Base-by-base conservation (phyloP, 1,139 yeast genomes). In the Magnusiomyces ingens region DNA sequence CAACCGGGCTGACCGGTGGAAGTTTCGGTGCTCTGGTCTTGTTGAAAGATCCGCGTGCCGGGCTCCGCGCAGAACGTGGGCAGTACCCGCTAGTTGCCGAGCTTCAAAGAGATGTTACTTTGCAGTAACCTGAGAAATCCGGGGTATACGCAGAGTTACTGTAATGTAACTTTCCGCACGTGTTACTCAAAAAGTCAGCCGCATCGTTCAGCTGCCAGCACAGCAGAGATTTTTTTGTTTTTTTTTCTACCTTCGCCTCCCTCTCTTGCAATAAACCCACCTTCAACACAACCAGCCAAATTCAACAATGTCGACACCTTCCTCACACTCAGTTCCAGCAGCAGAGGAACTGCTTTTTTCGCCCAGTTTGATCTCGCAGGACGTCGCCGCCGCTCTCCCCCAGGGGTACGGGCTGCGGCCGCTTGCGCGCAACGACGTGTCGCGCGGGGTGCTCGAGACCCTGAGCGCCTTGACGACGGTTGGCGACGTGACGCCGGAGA, bases 381-480 rank as follows among this genome's bases (percentile, higher is more conserved):
- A 58, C n/a, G 66, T 64, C 10, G 52, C 49, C 40, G 56, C 56
- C 29, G 63, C 60, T 11, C 67, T 81, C 55, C 84, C 84, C 21
- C 69, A 67, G 43, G 84, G 82, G 18, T 82, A 81, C 69, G 60
- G 67, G 3, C 71, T 82, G 57, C 75, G 88, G 53, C 74, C 76
- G 48, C 64, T 81, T 45, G 64, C 68, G 56, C 64, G 63, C 29
- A 60, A 73, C 3, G 88, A 82, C 66, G 76, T 75, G 63, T 64
- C 68, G 51, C 70, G 74, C 48, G 75, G 79, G 26, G 78, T 79
- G 50, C 65, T 77, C 48, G 79, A 79, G 52, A 80, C 79, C 0
- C 70, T 81, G 52, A 66, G 68, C 50, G 82, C 74, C 15, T 71
- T 82, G 59, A 82, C 87, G 26, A 74, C 81, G 0, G 85, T 82